Percentiles rank a stretch among this genome's conserved stretches.
phyloP scores from a whole-genome alignment of 345 rosid genomes.

The Anacardium occidentale region DNA sequence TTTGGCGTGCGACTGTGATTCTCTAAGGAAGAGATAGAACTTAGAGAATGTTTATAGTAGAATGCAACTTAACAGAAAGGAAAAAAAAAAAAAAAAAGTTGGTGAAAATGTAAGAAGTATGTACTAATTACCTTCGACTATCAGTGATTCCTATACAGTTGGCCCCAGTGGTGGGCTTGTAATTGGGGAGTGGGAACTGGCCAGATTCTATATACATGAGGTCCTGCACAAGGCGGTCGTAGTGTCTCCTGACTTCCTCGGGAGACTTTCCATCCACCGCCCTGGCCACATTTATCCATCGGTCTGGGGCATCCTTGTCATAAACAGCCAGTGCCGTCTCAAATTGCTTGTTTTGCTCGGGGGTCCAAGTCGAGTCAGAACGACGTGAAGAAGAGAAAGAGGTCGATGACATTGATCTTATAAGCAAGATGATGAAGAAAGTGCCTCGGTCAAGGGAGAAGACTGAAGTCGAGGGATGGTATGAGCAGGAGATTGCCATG shows the following conservation, averaged over 20 bases:
- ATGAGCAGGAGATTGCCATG: constrained; percentile 33
- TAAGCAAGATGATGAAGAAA: constrained; percentile 11
- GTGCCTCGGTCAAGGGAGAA: constrained; percentile 32
- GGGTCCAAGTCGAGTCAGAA: constrained; percentile 62
- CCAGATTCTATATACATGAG: constrained; percentile 69
- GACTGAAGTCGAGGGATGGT: constrained; percentile 43
- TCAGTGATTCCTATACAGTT: constrained; percentile 36
- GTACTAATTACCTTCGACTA: constrained; percentile 37
- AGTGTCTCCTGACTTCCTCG: constrained; percentile 80
- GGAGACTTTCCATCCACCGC: constrained; percentile 76
- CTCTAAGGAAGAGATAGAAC: neutral
- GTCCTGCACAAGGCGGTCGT: constrained; percentile 81
- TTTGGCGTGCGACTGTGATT: neutral
- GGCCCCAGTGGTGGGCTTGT: constrained; percentile 35
- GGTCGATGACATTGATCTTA: constrained; percentile 44
- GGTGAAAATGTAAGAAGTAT: neutral
- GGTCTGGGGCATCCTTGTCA: constrained; percentile 86
- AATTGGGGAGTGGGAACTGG: constrained; percentile 62
- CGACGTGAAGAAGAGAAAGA: constrained; percentile 42
- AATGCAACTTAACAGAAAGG: neutral
- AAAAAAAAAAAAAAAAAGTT: neutral
- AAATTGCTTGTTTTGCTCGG: constrained; percentile 72
- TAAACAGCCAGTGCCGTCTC: constrained; percentile 82
- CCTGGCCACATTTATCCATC: constrained; percentile 87
- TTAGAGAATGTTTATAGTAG: no score